These are phyloP conservation scores for Rosa hybrid DNA, from an alignment of 331 rosid genomes.

Conservation along the genomic window DNA sequence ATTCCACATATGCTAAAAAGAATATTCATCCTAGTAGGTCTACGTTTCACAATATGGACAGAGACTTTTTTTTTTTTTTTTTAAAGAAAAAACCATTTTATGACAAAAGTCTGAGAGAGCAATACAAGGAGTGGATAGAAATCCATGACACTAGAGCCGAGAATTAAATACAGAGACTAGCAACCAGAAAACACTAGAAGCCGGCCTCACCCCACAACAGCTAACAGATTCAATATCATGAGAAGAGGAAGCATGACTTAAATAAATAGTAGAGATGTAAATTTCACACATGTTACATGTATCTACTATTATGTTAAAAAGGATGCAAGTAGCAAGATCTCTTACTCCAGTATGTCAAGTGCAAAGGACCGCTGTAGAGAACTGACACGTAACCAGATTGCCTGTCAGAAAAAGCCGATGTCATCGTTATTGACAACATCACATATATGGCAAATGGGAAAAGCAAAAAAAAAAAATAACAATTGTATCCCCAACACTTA, in stretches of 20 bases:
- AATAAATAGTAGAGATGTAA: slow-evolving; percentile 2
- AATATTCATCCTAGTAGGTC: not conserved
- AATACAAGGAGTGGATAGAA: no score
- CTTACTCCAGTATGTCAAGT: slow-evolving; percentile 98
- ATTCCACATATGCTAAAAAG: not conserved
- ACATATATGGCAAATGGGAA: slow-evolving; percentile 5
- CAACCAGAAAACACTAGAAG: not conserved
- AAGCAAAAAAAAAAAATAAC: not conserved
- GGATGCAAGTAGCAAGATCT: slow-evolving; percentile 21
- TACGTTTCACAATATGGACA: not conserved
- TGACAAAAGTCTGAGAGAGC: no score
- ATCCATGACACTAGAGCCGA: not conserved
- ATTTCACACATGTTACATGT: not conserved
- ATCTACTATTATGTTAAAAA: not conserved
- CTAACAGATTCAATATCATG: not conserved
- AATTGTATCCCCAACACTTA: slow-evolving; percentile 18
- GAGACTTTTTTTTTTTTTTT: no score
- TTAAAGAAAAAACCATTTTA: no score
- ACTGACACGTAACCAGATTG: slow-evolving; percentile 71
- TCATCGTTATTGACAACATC: slow-evolving; percentile 23
- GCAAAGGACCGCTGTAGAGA: slow-evolving; percentile 82
- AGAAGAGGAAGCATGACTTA: not conserved
- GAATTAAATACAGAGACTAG: not conserved
- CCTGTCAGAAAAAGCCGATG: slow-evolving; percentile 52
- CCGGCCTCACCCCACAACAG: not conserved